phyloP scores from a whole-genome alignment of 2,329 filamentous ascomycete species.

The Teratosphaeria destructans region DNA sequence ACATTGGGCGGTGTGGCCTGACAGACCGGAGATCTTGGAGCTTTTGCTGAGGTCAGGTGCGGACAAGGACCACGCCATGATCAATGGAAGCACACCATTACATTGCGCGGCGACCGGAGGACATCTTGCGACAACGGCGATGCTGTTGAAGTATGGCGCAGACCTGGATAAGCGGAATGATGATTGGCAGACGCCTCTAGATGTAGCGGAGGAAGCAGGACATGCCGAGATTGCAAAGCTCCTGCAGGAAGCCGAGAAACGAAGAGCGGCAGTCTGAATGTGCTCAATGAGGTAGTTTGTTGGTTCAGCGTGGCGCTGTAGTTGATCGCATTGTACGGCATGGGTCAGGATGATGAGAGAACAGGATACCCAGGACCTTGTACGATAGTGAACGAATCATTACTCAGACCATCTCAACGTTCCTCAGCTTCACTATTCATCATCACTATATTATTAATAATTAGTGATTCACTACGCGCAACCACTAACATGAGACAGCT shows the following conservation, averaged over 20 bases:
- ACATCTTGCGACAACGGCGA: slow-evolving; percentile 13
- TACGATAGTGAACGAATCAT: not conserved
- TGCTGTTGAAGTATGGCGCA: slow-evolving; percentile 19
- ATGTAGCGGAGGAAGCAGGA: slow-evolving; percentile 14
- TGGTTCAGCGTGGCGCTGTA: slow-evolving; percentile 1
- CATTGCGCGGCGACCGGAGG: slow-evolving; percentile 21
- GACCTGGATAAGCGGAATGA: slow-evolving; percentile 16
- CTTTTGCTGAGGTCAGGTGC: slow-evolving; percentile 19
- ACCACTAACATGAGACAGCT: not conserved
- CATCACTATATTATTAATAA: no score
- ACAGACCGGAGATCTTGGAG: slow-evolving; percentile 14
- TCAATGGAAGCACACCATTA: slow-evolving; percentile 20
- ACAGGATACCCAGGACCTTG: not conserved
- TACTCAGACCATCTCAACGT: no score
- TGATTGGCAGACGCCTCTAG: slow-evolving; percentile 16
- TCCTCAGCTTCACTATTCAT: no score
- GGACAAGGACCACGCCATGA: slow-evolving; percentile 16
- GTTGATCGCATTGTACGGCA: not conserved
- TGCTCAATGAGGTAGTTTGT: not conserved
- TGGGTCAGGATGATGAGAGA: not conserved
- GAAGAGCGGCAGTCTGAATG: not conserved
- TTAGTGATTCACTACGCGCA: no score
- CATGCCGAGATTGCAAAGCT: slow-evolving; percentile 8
- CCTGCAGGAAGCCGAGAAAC: slow-evolving; percentile 5
- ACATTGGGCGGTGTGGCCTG: slow-evolving; percentile 21